Conservation (phyloP, 257 asterid species). For the Verbena officinalis region DNA sequence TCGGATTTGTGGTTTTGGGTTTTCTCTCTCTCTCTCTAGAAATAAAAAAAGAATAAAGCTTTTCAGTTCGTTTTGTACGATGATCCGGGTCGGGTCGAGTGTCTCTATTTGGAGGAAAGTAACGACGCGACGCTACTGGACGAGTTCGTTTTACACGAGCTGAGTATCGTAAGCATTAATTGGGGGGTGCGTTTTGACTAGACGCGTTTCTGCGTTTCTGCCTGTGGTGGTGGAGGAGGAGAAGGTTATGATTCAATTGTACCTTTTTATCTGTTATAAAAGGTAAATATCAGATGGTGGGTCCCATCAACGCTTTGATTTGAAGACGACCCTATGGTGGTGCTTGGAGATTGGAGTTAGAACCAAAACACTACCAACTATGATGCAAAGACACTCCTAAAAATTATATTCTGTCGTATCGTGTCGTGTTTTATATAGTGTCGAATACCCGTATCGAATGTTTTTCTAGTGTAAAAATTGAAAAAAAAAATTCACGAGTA, state of each 20-base stretch:
- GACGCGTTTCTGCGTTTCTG: slow-evolving; percentile 31
- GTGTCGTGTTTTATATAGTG: too few relatives aligned
- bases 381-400: too few relatives aligned
- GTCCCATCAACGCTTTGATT: slow-evolving; percentile 14
- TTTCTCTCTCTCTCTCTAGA: slow-evolving; percentile 34
- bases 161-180: too few relatives aligned
- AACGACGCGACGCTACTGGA: not conserved
- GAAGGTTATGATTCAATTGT: not conserved
- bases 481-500: too few relatives aligned
- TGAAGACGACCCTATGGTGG: slow-evolving; percentile 22
- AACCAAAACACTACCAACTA: not conserved
- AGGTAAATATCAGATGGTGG: slow-evolving; percentile 32
- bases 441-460: too few relatives aligned
- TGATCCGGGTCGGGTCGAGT: slow-evolving; percentile 39
- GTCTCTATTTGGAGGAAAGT: not conserved
- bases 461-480: too few relatives aligned
- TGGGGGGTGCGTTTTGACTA: fast-evolving
- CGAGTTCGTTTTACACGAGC: slow-evolving; percentile 23
- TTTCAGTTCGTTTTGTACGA: slow-evolving; percentile 29
- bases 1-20: slow-evolving; percentile 36
- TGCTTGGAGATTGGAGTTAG: slow-evolving; percentile 5
- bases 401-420: too few relatives aligned
- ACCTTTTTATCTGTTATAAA: slow-evolving; percentile 23
- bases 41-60: not conserved
- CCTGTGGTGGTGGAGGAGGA: too few relatives aligned